Conservation (phyloP, 1,284 basidiomycete species). For the Meripilus lineatus region DNA sequence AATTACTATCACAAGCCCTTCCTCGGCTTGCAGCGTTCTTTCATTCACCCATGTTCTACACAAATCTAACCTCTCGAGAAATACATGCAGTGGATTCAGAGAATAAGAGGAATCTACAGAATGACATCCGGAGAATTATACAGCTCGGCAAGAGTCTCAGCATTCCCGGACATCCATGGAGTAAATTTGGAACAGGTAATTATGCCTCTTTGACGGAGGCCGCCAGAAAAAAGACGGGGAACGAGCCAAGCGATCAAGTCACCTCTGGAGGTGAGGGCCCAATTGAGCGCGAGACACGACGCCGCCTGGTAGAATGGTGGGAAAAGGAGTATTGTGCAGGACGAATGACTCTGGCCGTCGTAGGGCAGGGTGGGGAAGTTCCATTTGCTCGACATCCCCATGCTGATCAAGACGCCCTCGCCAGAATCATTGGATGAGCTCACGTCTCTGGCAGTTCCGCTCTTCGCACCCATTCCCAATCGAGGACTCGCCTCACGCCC, state of each 20-base stretch:
- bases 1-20: conserved; percentile 51
- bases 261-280: conserved; percentile 41
- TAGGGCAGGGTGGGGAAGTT: conserved; percentile 23
- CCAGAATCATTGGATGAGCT: conserved; percentile 25
- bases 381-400: neutral
- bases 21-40: conserved; percentile 68
- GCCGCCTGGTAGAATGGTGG: conserved; percentile 66
- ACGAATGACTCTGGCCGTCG: conserved; percentile 50
- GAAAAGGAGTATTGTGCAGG: conserved; percentile 61
- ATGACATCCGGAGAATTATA: conserved; percentile 56
- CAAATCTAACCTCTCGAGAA: conserved; percentile 60
- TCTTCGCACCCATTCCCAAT: conserved; percentile 46
- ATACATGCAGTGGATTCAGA: conserved; percentile 70
- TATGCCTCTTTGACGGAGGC: conserved; percentile 41
- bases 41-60: conserved; percentile 56
- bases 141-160: conserved; percentile 58
- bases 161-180: conserved; percentile 48
- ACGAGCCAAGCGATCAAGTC: conserved; percentile 50
- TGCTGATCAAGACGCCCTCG: neutral
- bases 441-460: conserved; percentile 19
- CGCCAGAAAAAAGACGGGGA: conserved; percentile 38
- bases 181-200: conserved; percentile 66
- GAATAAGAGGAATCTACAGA: conserved; percentile 67
- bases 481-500: conserved; percentile 37
- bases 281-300: conserved; percentile 50